phyloP scores from a whole-genome alignment of 371 early-diverging fungal species.

The Circinella minor region DNA sequence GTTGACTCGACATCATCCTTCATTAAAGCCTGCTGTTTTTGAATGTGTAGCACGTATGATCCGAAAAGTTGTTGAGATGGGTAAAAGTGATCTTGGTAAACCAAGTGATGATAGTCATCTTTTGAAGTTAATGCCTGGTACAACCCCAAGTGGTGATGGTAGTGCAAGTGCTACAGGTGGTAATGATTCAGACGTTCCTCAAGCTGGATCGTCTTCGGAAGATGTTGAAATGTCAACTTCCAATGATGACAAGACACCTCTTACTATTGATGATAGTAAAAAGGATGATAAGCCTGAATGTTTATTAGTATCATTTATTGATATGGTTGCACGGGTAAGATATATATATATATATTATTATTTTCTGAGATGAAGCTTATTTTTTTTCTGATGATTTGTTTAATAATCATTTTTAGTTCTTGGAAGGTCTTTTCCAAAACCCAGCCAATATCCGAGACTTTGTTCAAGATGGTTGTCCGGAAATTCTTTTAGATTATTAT shows the following conservation, averaged over 20 bases:
- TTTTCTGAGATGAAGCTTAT: neutral
- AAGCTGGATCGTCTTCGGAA: slow-evolving; percentile 10
- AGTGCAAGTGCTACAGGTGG: neutral
- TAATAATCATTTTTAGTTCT: slow-evolving; percentile 53
- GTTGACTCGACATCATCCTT: slow-evolving; percentile 94
- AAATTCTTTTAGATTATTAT: slow-evolving; percentile 68
- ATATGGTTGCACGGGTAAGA: slow-evolving; percentile 47
- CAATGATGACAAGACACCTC: neutral
- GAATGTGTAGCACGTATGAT: slow-evolving; percentile 73
- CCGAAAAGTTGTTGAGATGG: slow-evolving; percentile 54
- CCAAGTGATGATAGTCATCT: slow-evolving; percentile 50
- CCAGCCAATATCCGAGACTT: slow-evolving; percentile 75
- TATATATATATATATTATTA: neutral
- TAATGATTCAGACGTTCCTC: neutral
- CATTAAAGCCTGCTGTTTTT: slow-evolving; percentile 73
- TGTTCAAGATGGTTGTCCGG: slow-evolving; percentile 70
- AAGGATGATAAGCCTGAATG: slow-evolving; percentile 62
- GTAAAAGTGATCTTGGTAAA: slow-evolving; percentile 41
- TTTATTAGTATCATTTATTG: slow-evolving; percentile 39
- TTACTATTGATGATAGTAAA: slow-evolving; percentile 34
- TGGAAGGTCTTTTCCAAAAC: slow-evolving; percentile 89
- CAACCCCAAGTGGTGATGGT: slow-evolving; percentile 22
- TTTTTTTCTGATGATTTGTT: neutral
- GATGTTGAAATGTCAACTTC: slow-evolving; percentile 35
- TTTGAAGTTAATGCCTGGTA: slow-evolving; percentile 35